Evolutionary conservation across 768 basidiomycete species (phyloP), one percentile per base, ranked within the genome.

Genomic region (Lenzites betulinus): DNA sequence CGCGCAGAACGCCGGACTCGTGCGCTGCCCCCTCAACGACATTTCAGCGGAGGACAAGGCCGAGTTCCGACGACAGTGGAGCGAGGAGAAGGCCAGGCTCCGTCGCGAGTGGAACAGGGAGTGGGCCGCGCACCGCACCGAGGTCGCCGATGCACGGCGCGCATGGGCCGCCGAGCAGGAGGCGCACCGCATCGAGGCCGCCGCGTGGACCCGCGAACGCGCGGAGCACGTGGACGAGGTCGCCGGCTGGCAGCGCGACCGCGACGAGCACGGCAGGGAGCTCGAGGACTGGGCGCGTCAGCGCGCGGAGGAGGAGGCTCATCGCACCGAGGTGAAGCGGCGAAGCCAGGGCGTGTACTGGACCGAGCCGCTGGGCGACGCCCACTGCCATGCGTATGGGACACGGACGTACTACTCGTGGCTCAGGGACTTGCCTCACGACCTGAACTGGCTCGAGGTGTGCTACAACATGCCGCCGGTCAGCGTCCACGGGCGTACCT

Each of bases 321-420:
- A 54, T 13, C 57, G 38, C 20, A 42, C 33, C 33, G 62, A 63
- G 39, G 26, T 62, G 15, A 54, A 47, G 41, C 58, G 58, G 18
- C 30, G 46, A 18, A 38, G 51, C 25, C 48, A 62, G 52, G 63
- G 64, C 7, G 50, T 64, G 51, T 52, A 57, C 26, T 69, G 64
- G 64, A 50, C 57, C 15, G 56, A 58, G 26, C 59, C 58, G 25
- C 47, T 42, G 22, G 52, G 49, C 2, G 51, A 60, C 30, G 38
- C 38, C 2, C 59, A 49, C 23, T 69, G 66, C 54, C 39, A 54
- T 13, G 38, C 60, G 18, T 69, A 48, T 35, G 64, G 59, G 23
- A 65, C 55, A 9, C 65, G 67, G 22, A 58, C 57, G 35, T 67
- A 69, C 47, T 62, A 49, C 13, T 66, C 68, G 4, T 26, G 49